These are phyloP conservation scores for Tulasnella sp. DNA, from an alignment of 768 basidiomycete genomes.

Conservation along the genomic window DNA sequence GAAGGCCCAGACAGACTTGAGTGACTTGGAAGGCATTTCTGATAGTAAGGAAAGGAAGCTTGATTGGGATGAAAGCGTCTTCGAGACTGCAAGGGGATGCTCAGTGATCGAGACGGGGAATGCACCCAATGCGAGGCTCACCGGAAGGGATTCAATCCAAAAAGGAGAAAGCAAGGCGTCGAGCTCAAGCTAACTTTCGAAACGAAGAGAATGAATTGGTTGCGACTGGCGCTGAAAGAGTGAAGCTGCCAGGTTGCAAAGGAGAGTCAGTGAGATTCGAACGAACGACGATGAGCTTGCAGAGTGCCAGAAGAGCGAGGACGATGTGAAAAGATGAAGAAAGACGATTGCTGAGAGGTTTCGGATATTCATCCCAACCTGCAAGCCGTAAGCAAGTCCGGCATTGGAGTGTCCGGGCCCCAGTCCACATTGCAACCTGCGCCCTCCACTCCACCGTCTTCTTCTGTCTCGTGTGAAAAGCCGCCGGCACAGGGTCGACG, in stretches of 20 bases:
- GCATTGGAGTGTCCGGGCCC: not conserved
- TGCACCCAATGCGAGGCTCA: not conserved
- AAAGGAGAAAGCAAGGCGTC: not conserved
- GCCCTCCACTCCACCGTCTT: not conserved
- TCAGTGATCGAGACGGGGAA: not conserved
- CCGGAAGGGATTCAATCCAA: not conserved
- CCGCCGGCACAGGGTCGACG: not conserved
- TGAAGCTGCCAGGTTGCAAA: not conserved
- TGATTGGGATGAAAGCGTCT: not conserved
- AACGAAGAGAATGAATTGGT: not conserved
- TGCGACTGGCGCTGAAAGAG: slow-evolving; percentile 1
- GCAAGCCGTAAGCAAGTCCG: not conserved
- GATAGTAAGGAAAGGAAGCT: not conserved
- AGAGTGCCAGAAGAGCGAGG: not conserved
- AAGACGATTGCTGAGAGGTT: not conserved
- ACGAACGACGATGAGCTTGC: not conserved
- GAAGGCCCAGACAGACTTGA: slow-evolving; percentile 65
- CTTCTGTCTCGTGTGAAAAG: not conserved
- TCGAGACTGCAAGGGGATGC: not conserved
- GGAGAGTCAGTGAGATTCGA: not conserved
- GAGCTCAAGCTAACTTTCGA: not conserved
- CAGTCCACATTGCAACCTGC: not conserved
- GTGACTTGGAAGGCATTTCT: slow-evolving; percentile 61
- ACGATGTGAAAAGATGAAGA: not conserved
- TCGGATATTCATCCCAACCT: not conserved